Evolutionary conservation across 2,329 filamentous ascomycete species (phyloP), one percentile per base, ranked within the genome.

Genomic region (Epichloe scottii): DNA sequence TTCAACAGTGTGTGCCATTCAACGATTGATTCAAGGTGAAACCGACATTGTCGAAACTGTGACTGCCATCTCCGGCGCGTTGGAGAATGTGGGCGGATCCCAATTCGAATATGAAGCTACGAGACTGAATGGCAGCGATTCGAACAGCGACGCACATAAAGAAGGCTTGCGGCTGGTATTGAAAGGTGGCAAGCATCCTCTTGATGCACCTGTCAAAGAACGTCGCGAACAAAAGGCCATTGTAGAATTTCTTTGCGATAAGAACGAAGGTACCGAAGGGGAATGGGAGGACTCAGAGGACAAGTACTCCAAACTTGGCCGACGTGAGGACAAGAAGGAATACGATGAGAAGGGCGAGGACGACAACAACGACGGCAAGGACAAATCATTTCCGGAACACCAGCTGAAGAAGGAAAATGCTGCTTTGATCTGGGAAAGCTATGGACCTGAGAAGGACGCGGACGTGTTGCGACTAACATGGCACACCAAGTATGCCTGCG

Each of bases 401-500:
- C 77, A 82, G 58, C 69, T 79, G 48, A 66, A 72, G 53, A 76
- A 78, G 54, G 67, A 76, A 4, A 70, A 74, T 47, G 76, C 80
- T 11, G 86, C 86, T 55, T 72, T 97, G 54, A 73, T 84, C 53
- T 95, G 89, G 69, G 75, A 87, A 53, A 81, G 84, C 60, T 96
- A 93, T 67, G 78, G 76, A 41, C 60, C 63, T 3, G 75, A 81
- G 49, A 75, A 76, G 19, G 78, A 81, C 38, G 71, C 71, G 7
- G 70, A 76, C 26, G 78, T 88, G 11, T 68, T 97, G 56, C 79
- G 82, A 50, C 66, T 97, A 62, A 83, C 85, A 37, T 98, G 91
- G 91, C 73, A 78, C 63, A 96, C 91, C 14, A 89, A 91, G 66
- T 83, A 89, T 63, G 91, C 88, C 0, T 97, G 93, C 66, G 83